Evolutionary conservation across 352 stramenopile species (phyloP).

Genomic region (Saprolegnia diclina): DNA sequence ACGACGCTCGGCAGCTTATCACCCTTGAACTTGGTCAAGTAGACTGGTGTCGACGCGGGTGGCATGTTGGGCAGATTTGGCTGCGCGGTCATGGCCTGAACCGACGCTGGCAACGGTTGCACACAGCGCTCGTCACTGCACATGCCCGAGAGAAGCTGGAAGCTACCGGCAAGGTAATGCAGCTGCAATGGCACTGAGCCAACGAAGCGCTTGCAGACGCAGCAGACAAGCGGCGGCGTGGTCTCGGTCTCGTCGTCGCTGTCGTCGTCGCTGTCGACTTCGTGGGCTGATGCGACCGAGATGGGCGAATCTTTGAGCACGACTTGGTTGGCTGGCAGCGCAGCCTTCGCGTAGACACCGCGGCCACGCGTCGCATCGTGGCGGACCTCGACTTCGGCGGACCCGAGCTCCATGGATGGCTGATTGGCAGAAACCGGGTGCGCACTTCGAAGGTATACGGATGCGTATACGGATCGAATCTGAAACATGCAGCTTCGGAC

Average conservation of each 20-base stretch:
- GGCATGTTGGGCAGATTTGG: constrained; percentile 3
- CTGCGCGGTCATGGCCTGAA: constrained; percentile 4
- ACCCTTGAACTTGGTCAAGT: neutral
- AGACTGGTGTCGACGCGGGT: neutral
- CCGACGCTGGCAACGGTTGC: neutral
- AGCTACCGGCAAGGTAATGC: constrained; percentile 3
- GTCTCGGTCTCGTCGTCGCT: neutral
- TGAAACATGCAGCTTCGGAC: neutral
- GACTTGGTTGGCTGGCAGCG: neutral
- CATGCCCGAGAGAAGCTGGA: neutral
- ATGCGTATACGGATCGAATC: neutral
- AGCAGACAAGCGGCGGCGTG: neutral
- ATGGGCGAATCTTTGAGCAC: constrained; percentile 11
- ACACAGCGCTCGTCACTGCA: neutral
- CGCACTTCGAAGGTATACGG: neutral
- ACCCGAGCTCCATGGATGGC: neutral
- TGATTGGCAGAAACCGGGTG: neutral
- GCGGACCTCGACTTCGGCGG: constrained; percentile 6
- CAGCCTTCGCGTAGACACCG: neutral
- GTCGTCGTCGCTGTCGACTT: neutral
- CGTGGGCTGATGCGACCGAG: constrained; percentile 2
- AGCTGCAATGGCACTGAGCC: constrained; percentile 14
- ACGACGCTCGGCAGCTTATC: neutral
- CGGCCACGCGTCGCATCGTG: constrained; percentile 8
- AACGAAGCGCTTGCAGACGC: constrained; percentile 20